Base-by-base conservation (phyloP, 2,329 filamentous ascomycete species). In the Xylariaceae sp. region DNA sequence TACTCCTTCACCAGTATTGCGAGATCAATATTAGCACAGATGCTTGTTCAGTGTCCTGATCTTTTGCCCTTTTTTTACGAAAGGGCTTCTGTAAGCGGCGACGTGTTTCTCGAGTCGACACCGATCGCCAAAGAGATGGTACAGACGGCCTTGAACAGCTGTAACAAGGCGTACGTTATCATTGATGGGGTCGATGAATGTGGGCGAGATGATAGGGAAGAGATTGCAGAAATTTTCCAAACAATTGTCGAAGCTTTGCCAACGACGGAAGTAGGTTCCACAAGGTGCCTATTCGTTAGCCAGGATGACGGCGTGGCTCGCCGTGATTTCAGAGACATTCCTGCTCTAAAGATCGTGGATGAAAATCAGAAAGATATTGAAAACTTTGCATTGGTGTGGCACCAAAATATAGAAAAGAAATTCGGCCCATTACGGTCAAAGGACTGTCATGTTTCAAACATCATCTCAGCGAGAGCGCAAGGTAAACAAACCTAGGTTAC, bases 161-260 rank as follows among this genome's bases (percentile, higher is more conserved):
- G 59, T 18, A 49, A 60, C 11, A 64, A 58, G 24, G 53, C 64
- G 7, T 72, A 70, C 43, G 63, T 76, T 10, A 58, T 77, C 3
- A 58, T 77, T 33, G 75, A 77, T 60, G 75, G 75, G 0, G 53
- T 77, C 16, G 75, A 77, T 53, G 74, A 77, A 59, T 77, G 73
- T 47, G 54, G 62, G 7, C 37, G 46, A 37, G 51, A 59, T 1
- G 63, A 75, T 23, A 61, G 71, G 29, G 70, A 67, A 39, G 48
- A 62, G 11, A 68, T 75, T 16, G 33, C 67, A 7, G 43, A 45
- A 6, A 71, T 66, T 52, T 71, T 75, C 23, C 43, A 57, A 48
- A 30, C 24, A 1, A 10, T 36, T 4, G 37, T 62, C 2, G 44
- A 61, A 15, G 29, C 45, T 13, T 20, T 60, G 16, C 43, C 37